A percentile compares a stretch with the other conserved stretches of the same genome.
Conservation (phyloP, 805 yeast genomes). For the Wickerhamomyces ciferrii region DNA sequence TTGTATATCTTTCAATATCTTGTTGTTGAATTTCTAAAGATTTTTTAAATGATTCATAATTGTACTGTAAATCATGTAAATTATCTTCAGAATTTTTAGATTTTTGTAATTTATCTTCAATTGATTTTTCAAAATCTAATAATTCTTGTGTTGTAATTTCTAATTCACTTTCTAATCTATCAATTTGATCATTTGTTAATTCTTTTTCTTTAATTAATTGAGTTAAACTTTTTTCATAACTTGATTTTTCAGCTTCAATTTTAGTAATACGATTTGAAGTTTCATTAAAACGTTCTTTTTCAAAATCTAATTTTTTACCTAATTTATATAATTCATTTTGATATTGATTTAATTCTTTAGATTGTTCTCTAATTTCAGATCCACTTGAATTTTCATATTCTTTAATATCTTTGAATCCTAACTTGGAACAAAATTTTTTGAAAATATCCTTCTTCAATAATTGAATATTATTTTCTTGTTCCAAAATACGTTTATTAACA, state of each 20-base stretch:
- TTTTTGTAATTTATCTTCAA: constrained; percentile 24
- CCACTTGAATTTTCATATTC: constrained; percentile 74
- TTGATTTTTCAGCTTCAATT: constrained; percentile 33
- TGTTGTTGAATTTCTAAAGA: constrained; percentile 41
- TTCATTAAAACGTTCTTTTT: constrained; percentile 50
- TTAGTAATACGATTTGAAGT: constrained; percentile 40
- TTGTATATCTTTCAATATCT: constrained; percentile 43
- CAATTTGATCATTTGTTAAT: constrained; percentile 26
- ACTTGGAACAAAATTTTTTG: constrained; percentile 44
- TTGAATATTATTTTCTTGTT: constrained; percentile 23
- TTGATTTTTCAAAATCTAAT: constrained; percentile 25
- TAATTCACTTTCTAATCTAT: constrained; percentile 34
- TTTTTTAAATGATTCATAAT: constrained; percentile 26
- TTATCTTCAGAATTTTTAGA: constrained; percentile 44
- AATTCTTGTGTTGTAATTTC: constrained; percentile 32
- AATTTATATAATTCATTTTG: constrained; percentile 57
- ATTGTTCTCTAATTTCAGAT: constrained; percentile 43
- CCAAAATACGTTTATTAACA: constrained; percentile 19
- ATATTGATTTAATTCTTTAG: constrained; percentile 57
- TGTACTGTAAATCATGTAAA: constrained; percentile 28
- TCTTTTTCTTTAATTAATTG: constrained; percentile 28
- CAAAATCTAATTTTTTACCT: constrained; percentile 60
- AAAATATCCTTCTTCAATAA: constrained; percentile 42
- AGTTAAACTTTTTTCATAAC: constrained; percentile 29
- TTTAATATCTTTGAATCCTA: constrained; percentile 49